Percentiles rank a stretch among this genome's conserved stretches.
Evolutionary conservation across 331 rosid species (phyloP).

Genomic region (Acacia pycnantha): DNA sequence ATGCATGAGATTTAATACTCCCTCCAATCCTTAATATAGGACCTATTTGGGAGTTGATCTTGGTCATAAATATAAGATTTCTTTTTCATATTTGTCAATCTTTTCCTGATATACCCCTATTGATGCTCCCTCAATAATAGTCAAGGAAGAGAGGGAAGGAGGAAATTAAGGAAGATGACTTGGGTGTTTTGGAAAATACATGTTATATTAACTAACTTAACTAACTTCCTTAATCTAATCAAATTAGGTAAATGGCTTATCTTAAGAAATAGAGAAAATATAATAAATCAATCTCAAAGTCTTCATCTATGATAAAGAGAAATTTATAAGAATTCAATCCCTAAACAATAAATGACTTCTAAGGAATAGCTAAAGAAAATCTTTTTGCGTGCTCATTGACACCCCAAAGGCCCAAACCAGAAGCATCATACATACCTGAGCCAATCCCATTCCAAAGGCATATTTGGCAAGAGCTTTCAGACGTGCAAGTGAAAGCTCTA

Average conservation of each 20-base stretch:
- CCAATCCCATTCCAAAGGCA: conserved; percentile 96
- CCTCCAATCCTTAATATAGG: no score
- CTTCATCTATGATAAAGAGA: background rate
- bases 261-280: background rate
- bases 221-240: no score
- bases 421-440: conserved; percentile 79
- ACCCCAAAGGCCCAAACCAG: background rate
- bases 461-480: conserved; percentile 95
- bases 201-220: no score
- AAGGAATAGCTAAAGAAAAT: conserved; percentile 13
- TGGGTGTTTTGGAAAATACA: no score
- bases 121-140: no score
- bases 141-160: no score
- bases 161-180: no score
- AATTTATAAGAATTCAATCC: background rate
- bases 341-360: conserved; percentile 3
- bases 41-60: no score
- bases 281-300: conserved; percentile 19
- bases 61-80: no score
- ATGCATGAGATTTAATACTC: conserved; percentile 3
- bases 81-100: no score
- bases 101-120: no score
- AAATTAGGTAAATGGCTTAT: no score
- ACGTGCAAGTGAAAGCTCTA: conserved; percentile 97
- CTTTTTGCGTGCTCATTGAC: conserved; percentile 6